Conservation (phyloP, 2,329 filamentous ascomycete genomes). For the Fusarium pseudonygamai region DNA sequence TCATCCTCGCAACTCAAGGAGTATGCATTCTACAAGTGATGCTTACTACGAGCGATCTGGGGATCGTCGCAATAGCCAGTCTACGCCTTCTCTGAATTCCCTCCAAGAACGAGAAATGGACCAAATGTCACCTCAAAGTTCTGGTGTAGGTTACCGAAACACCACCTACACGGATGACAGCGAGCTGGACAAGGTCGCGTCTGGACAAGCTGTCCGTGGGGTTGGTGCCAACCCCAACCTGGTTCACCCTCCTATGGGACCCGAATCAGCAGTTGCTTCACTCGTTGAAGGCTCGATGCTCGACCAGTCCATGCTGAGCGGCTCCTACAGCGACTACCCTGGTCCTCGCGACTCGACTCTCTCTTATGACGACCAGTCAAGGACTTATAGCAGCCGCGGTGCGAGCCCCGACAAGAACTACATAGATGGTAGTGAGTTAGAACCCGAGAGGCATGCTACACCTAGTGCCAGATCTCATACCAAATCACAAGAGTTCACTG, state of each 20-base stretch:
- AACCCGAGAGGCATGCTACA: constrained; percentile 54
- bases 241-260: constrained; percentile 74
- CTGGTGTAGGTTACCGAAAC: constrained; percentile 64
- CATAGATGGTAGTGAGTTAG: constrained; percentile 50
- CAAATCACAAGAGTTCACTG: constrained; percentile 58
- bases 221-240: constrained; percentile 80
- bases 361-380: constrained; percentile 46
- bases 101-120: constrained; percentile 62
- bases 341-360: constrained; percentile 52
- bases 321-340: constrained; percentile 61
- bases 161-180: constrained; percentile 62
- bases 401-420: constrained; percentile 56
- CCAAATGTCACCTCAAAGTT: constrained; percentile 62
- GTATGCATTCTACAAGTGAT: constrained; percentile 60
- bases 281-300: constrained; percentile 78
- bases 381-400: constrained; percentile 47
- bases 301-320: constrained; percentile 71
- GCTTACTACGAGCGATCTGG: constrained; percentile 67
- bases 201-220: constrained; percentile 75
- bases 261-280: constrained; percentile 92
- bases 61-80: constrained; percentile 48
- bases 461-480: constrained; percentile 51
- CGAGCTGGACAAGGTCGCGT: constrained; percentile 67
- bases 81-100: constrained; percentile 48
- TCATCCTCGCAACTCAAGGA: constrained; percentile 65